phyloP scores from a whole-genome alignment of 441 rosid genomes.

The Dalechampia spathulata region DNA sequence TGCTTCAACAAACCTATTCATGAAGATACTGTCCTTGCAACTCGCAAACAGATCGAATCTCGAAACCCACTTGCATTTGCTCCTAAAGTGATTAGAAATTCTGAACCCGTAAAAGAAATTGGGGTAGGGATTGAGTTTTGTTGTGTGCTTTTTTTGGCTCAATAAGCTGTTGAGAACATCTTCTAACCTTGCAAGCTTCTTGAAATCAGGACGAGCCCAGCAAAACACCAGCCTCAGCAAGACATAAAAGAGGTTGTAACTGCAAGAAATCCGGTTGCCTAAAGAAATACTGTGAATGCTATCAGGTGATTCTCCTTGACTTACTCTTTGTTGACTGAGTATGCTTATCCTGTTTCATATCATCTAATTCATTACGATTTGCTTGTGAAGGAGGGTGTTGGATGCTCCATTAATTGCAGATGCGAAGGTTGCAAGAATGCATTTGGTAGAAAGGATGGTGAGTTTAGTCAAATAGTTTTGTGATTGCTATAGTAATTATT shows the following conservation, averaged over 20 bases:
- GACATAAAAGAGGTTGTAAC: conserved; percentile 99
- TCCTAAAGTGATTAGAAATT: conserved; percentile 79
- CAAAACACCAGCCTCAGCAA: conserved; percentile 96
- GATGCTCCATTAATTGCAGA: conserved; percentile 93
- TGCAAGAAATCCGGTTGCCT: conserved; percentile 98
- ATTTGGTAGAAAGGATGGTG: conserved; percentile 88
- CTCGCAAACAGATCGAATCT: conserved; percentile 97
- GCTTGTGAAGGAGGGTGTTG: conserved; percentile 76
- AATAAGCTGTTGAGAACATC: conserved; percentile 3
- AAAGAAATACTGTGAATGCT: conserved; percentile 99
- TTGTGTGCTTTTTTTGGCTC: conserved; percentile 9
- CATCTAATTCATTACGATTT: conserved; percentile 20
- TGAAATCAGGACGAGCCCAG: conserved; percentile 62
- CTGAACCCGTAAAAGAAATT: conserved; percentile 52
- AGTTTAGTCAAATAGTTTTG: no score
- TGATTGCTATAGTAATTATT: no score
- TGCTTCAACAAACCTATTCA: conserved; percentile 97
- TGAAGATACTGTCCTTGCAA: conserved; percentile 93
- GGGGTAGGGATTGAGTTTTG: conserved; percentile 39
- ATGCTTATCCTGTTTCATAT: conserved; percentile 9
- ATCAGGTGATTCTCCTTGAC: conserved; percentile 66
- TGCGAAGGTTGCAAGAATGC: conserved; percentile 98
- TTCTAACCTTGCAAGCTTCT: conserved; percentile 6
- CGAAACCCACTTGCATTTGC: conserved; percentile 99
- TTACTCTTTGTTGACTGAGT: background rate